Base-by-base conservation (phyloP, 768 basidiomycete genomes). In the Chlorophyllum brunneum region DNA sequence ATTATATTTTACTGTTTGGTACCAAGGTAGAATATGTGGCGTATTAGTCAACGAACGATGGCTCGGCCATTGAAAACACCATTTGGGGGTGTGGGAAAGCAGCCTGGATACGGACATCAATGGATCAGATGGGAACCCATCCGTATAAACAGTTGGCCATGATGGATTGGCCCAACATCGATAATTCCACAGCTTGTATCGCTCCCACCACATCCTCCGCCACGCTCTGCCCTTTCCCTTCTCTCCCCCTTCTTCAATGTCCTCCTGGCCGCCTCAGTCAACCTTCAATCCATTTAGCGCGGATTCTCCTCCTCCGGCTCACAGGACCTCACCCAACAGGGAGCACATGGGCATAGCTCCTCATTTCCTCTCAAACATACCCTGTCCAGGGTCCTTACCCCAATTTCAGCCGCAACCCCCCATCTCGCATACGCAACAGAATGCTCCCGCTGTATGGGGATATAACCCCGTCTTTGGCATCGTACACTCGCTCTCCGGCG, bases 201-300 rank as follows among this genome's bases (percentile, higher is more conserved):
- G 18, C 46, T 36, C 24, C 16, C 42, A 16, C 40, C 2, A 24
- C 36, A 31, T 26, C n/a, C 34, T 15, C 33, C 42, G 41, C 41
- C 39, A 23, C 39, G 31, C 30, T 23, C 18, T 13, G 15, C 11
- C 11, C 42, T 9, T 37, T 29, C 16, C 18, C 27, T 18, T 18
- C 29, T 45, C 26, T 16, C 26, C 23, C 9, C n/a, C n/a, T n/a
- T 31, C 16, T 6, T 23, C 18, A 15, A 49, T 49, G 48, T 20
- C 38, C 31, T 26, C 47, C 9, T 15, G 13, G 8, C 29, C 24
- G 6, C 20, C 29, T n/a, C 40, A 13, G 11, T 43, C 41, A 13
- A 33, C n/a, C 29, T 53, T 53, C 37, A 46, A 46, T 18, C 51
- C 51, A 4, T 53, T 53, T 13, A 22, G 36, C 37, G 38, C 24